Percentiles rank a stretch among this genome's conserved stretches.
These are phyloP conservation scores for Ophiocordyceps camponoti-saundersi DNA, from an alignment of 2,329 filamentous ascomycete species.

Conservation along the genomic window DNA sequence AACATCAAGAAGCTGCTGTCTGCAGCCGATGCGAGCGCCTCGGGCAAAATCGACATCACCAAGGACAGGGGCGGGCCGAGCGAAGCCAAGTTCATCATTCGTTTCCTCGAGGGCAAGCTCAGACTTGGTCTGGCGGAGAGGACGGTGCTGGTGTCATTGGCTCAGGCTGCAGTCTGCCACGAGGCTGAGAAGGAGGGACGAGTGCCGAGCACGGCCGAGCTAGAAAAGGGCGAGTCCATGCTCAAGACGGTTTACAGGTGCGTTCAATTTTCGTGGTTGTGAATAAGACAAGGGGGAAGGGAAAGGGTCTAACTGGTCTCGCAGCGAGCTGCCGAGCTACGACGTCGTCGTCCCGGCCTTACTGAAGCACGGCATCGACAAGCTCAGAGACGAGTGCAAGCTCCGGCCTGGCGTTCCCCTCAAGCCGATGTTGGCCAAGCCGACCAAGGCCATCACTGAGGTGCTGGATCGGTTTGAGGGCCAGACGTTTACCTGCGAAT, in stretches of 20 bases:
- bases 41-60: conserved; percentile 72
- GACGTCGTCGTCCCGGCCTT: conserved; percentile 87
- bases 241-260: conserved; percentile 85
- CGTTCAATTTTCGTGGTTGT: conserved; percentile 6
- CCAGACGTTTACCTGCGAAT: conserved; percentile 93
- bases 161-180: conserved; percentile 75
- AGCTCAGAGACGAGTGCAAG: conserved; percentile 72
- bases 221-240: conserved; percentile 69
- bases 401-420: conserved; percentile 84
- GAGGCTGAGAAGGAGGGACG: conserved; percentile 58
- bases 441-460: conserved; percentile 95
- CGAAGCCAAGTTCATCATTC: conserved; percentile 85
- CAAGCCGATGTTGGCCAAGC: conserved; percentile 97
- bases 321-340: conserved; percentile 82
- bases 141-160: conserved; percentile 77
- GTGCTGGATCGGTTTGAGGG: conserved; percentile 92
- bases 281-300: neutral
- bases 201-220: conserved; percentile 53
- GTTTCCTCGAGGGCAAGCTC: conserved; percentile 88
- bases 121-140: conserved; percentile 81
- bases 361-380: conserved; percentile 69
- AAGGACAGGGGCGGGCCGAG: conserved; percentile 88
- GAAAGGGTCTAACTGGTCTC: neutral
- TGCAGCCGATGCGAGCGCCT: conserved; percentile 58
- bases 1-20: conserved; percentile 95